Percentiles rank a stretch among this genome's conserved stretches.
Conservation (phyloP, 2,329 filamentous ascomycete genomes). For the Trichoderma asperellum region DNA sequence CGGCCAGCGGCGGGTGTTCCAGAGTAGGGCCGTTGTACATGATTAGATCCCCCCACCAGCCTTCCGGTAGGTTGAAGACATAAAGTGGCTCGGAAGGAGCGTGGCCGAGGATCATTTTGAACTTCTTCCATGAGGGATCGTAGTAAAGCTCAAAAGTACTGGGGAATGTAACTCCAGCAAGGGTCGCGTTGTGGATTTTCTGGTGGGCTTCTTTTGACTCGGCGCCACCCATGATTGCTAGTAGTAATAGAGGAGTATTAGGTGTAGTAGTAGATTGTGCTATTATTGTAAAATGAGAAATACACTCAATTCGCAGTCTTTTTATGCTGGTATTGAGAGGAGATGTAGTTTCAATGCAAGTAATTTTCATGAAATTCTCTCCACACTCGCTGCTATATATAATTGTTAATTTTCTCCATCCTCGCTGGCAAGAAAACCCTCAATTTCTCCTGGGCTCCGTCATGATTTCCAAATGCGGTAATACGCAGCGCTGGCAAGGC, state of each 20-base stretch:
- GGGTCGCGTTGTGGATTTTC: constrained; percentile 9
- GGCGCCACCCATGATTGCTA: constrained; percentile 9
- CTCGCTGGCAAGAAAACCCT: neutral
- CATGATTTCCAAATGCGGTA: constrained; percentile 23
- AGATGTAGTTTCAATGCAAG: neutral
- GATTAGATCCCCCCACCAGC: constrained; percentile 27
- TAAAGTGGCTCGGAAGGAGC: constrained; percentile 12
- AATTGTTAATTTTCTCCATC: neutral
- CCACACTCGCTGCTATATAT: neutral
- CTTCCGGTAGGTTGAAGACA: constrained; percentile 14
- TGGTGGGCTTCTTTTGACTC: constrained; percentile 20
- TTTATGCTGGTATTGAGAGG: neutral
- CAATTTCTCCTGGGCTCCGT: neutral
- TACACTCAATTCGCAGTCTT: neutral
- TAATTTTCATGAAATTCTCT: accelerated
- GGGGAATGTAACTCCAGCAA: constrained; percentile 4
- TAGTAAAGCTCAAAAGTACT: constrained; percentile 12
- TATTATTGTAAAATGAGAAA: neutral
- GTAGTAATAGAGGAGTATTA: neutral
- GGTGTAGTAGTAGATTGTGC: neutral
- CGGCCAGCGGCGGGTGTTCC: constrained; percentile 21
- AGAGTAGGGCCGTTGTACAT: constrained; percentile 28
- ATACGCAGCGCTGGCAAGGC: constrained; percentile 27
- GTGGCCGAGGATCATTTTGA: constrained; percentile 2
- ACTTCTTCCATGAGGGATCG: constrained; percentile 24